Base-by-base conservation (phyloP, 176 grass and related monocot species). In the Lolium rigidum region DNA sequence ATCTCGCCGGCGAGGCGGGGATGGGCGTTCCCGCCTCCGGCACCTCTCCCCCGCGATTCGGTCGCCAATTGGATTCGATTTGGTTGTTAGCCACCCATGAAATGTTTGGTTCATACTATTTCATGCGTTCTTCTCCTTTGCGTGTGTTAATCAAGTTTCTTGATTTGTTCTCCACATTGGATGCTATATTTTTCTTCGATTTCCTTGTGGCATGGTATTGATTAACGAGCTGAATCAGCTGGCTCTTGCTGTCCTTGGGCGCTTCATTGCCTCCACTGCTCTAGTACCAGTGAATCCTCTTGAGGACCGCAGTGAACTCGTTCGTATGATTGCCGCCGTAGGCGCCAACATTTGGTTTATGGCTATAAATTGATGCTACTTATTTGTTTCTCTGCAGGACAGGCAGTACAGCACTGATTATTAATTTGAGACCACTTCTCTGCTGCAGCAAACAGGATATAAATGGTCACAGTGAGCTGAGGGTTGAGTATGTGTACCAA, bases 331-430 rank as follows among this genome's bases (percentile, higher is more conserved):
- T 90, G 67, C 48, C 65, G 10, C 77, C 22, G 15, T 49, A 10
- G 37, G n/a, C 9, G 16, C 49, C 17, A 60, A 25, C 75, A 84
- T 46, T 84, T 69, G 20, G 68, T 80, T 87, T 76, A 84, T 52
- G 84, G 75, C 38, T 67, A 22, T 37, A 38, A 43, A 76, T 91
- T 31, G 60, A 88, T 60, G 82, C 52, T 11, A 70, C 61, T 84
- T 91, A 21, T 31, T 37, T 58, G 25, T 69, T 84, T 49, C 55
- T 84, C 76, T 87, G 60, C 50, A 91, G 81, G 60, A 87, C 76
- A 76, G 59, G 58, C n/a, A 59, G 85, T 91, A 87, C 43, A 70
- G 4, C 3, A n/a, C 35, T 41, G 66, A 50, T n/a, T 84, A 50
- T 84, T 77, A 65, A 76, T 31, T 28, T 9, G 25, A 76, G 49